phyloP scores from a whole-genome alignment of 352 stramenopile species.

The Pythium pectinolyticum region DNA sequence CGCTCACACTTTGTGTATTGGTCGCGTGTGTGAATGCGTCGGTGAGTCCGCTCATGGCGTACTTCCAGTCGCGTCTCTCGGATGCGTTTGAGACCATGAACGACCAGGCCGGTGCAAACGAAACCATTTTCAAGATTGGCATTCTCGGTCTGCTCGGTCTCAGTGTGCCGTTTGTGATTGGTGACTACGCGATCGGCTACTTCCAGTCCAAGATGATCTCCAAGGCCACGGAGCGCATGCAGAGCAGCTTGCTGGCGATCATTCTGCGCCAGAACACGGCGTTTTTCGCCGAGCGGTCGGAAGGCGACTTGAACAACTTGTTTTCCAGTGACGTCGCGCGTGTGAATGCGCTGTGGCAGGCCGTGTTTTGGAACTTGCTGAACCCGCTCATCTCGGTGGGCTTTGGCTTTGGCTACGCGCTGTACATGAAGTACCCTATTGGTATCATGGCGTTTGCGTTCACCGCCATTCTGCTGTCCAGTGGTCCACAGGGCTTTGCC shows the following conservation, averaged over 20 bases:
- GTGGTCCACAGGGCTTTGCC: constrained; percentile 80
- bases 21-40: constrained; percentile 83
- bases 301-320: constrained; percentile 88
- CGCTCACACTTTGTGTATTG: constrained; percentile 74
- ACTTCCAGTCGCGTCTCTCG: constrained; percentile 72
- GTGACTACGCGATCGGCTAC: constrained; percentile 85
- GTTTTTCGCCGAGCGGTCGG: constrained; percentile 84
- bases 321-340: constrained; percentile 86
- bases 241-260: constrained; percentile 71
- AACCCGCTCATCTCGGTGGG: constrained; percentile 78
- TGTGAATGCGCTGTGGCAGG: constrained; percentile 84
- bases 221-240: constrained; percentile 80
- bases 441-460: constrained; percentile 85
- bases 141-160: constrained; percentile 74
- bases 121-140: constrained; percentile 61
- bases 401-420: constrained; percentile 82
- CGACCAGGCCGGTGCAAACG: constrained; percentile 36
- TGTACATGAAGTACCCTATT: constrained; percentile 82
- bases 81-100: constrained; percentile 60
- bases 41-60: constrained; percentile 76
- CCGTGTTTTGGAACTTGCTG: constrained; percentile 88
- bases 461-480: constrained; percentile 75
- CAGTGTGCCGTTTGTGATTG: constrained; percentile 82
- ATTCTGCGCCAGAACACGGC: constrained; percentile 77
- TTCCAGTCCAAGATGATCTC: constrained; percentile 92